Conservation (phyloP, 371 early-diverging fungal species). For the Thermomucor indicae-seudaticae region DNA sequence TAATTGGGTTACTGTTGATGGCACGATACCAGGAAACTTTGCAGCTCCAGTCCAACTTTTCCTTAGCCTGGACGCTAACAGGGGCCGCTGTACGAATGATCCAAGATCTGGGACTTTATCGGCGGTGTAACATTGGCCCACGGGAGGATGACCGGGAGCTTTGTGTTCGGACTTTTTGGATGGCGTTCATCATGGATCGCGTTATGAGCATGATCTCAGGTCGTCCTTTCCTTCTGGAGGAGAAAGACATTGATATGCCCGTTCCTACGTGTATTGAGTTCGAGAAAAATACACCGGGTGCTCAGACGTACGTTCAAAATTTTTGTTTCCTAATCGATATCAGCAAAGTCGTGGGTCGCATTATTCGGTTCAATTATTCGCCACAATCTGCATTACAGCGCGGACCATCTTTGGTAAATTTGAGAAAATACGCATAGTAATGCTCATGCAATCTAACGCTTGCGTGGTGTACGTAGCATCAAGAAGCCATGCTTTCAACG, state of each 20-base stretch:
- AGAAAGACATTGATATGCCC: conserved; percentile 26
- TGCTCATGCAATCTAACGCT: background rate
- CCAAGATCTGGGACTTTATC: conserved; percentile 41
- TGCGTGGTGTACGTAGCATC: conserved; percentile 9
- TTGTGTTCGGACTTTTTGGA: conserved; percentile 40
- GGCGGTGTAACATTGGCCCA: conserved; percentile 11
- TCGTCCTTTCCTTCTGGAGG: conserved; percentile 37
- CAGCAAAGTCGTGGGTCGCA: conserved; percentile 32
- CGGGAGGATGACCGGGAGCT: conserved; percentile 18
- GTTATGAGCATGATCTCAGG: conserved; percentile 36
- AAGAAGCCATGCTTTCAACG: conserved; percentile 25
- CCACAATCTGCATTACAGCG: conserved; percentile 28
- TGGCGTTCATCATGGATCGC: conserved; percentile 34
- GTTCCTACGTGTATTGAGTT: background rate
- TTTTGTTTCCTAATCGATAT: conserved; percentile 24
- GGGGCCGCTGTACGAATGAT: conserved; percentile 40
- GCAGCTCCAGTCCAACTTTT: conserved; percentile 14
- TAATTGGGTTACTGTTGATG: conserved; percentile 30
- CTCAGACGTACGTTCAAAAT: conserved; percentile 14
- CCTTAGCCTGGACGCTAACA: conserved; percentile 32
- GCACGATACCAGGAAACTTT: conserved; percentile 26
- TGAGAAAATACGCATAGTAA: background rate
- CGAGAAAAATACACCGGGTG: conserved; percentile 1
- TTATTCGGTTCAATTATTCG: conserved; percentile 36
- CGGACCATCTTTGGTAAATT: conserved; percentile 26